Evolutionary conservation across 2,329 filamentous ascomycete species (phyloP).

Genomic region (Torrubiella hemipterigena): DNA sequence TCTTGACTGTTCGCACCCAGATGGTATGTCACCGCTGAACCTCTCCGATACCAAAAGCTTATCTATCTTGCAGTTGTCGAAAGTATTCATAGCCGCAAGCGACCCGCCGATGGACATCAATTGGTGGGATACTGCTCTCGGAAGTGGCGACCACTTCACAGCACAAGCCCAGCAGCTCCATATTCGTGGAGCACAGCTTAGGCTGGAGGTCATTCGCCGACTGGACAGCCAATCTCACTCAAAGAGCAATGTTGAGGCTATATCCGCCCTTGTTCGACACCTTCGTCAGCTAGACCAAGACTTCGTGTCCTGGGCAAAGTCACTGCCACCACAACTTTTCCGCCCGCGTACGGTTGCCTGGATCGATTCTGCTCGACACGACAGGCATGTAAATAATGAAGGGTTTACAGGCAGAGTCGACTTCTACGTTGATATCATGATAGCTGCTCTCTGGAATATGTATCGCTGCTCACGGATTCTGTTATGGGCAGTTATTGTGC

Average conservation of each 20-base stretch:
- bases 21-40: too few species aligned
- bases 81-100: conserved; percentile 41
- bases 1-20: conserved; percentile 47
- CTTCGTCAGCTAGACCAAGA: conserved; percentile 41
- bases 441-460: conserved; percentile 46
- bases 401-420: conserved; percentile 50
- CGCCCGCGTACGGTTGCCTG: conserved; percentile 39
- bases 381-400: conserved; percentile 39
- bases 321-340: conserved; percentile 37
- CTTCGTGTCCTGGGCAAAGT: conserved; percentile 36
- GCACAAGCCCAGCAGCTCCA: conserved; percentile 37
- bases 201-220: conserved; percentile 38
- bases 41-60: too few species aligned
- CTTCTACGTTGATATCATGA: conserved; percentile 45
- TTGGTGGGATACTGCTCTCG: conserved; percentile 47
- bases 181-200: conserved; percentile 42
- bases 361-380: conserved; percentile 39
- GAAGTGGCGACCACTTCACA: conserved; percentile 34
- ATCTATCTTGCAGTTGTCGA: conserved; percentile 33
- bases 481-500: conserved; percentile 41
- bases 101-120: conserved; percentile 40
- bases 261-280: conserved; percentile 38
- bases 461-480: conserved; percentile 40
- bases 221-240: conserved; percentile 32
- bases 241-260: conserved; percentile 37